Base-by-base conservation (phyloP, 225 moss, liverwort and hornwort species). In the Anthoceros angustus region DNA sequence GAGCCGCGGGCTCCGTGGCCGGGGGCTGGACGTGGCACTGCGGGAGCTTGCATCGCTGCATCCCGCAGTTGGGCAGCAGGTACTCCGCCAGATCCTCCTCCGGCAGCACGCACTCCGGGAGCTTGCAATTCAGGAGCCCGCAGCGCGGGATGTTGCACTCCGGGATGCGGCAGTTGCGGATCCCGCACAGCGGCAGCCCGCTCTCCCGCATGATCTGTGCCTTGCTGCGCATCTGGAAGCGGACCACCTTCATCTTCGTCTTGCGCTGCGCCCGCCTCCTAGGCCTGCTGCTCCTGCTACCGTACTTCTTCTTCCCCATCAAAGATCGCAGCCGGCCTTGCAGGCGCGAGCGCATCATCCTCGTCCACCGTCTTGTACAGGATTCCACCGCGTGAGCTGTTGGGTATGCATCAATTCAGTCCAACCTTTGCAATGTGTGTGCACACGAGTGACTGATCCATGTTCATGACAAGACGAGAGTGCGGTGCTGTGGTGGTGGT, bases 101-200 rank as follows among this genome's bases (percentile, higher is more conserved):
- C 55, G 55, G 23, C 55, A 55, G 18, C n/a, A 55, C 55, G 55
- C 55, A 55, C 55, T 55, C 55, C 5, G 55, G 55, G n/a, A 55
- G 14, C 23, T 55, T 55, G 55, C 55, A 55, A 15, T 18, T 15
- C 10, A 55, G 55, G n/a, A 55, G 55, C 5, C 55, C 55, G 55
- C 55, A 55, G 16, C 55, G 55, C 55, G 55, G 55, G 55, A 55
- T 55, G 55, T 55, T 55, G 55, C 55, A 55, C 55, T 55, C 55
- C n/a, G 55, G 55, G 16, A 55, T 23, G n/a, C 55, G 55, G n/a
- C 55, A 55, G 23, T 55, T 55, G 55, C n/a, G n/a, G 55, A 55
- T 55, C 4, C 55, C 55, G n/a, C 55, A 55, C 55, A 55, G 55
- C 18, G 55, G 55, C 55, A 55, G 55, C 55, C 55, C 55, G 55